Evolutionary conservation across 2,329 filamentous ascomycete species (phyloP).

Genomic region (Chalaropsis ovoidea): DNA sequence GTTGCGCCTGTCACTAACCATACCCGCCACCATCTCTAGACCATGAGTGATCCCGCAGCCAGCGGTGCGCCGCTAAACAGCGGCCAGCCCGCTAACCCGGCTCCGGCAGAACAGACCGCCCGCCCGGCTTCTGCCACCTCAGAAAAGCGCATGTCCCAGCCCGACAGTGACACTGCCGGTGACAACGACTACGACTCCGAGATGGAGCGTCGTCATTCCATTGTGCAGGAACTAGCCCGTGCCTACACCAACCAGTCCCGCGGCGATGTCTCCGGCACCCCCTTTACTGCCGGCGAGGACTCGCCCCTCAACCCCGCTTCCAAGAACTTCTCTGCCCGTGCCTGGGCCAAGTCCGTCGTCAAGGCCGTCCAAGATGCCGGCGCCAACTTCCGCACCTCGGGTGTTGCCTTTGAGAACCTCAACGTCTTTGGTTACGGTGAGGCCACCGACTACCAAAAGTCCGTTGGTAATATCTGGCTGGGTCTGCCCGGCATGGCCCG

Average conservation of each 20-base stretch:
- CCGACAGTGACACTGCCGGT: slow-evolving; percentile 28
- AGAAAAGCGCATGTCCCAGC: slow-evolving; percentile 24
- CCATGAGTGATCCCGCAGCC: slow-evolving; percentile 17
- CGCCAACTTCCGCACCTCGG: slow-evolving; percentile 48
- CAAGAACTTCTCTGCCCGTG: slow-evolving; percentile 43
- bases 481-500: slow-evolving; percentile 38
- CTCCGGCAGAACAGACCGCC: not conserved
- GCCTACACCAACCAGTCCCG: slow-evolving; percentile 44
- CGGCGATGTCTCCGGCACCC: slow-evolving; percentile 36
- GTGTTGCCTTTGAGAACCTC: slow-evolving; percentile 56
- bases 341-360: slow-evolving; percentile 53
- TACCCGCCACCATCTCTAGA: not conserved
- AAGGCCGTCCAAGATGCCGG: slow-evolving; percentile 44
- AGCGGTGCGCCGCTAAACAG: slow-evolving; percentile 16
- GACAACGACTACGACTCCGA: slow-evolving; percentile 37
- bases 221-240: slow-evolving; percentile 47
- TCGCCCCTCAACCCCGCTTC: slow-evolving; percentile 47
- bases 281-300: slow-evolving; percentile 41
- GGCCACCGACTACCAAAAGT: slow-evolving; percentile 60
- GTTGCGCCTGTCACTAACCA: too few species aligned
- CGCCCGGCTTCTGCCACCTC: slow-evolving; percentile 18
- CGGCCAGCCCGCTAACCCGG: slow-evolving; percentile 8
- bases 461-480: slow-evolving; percentile 53
- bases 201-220: slow-evolving; percentile 42
- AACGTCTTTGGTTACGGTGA: slow-evolving; percentile 59